phyloP scores from a whole-genome alignment of 768 basidiomycete genomes.

The Pisolithus microcarpus region DNA sequence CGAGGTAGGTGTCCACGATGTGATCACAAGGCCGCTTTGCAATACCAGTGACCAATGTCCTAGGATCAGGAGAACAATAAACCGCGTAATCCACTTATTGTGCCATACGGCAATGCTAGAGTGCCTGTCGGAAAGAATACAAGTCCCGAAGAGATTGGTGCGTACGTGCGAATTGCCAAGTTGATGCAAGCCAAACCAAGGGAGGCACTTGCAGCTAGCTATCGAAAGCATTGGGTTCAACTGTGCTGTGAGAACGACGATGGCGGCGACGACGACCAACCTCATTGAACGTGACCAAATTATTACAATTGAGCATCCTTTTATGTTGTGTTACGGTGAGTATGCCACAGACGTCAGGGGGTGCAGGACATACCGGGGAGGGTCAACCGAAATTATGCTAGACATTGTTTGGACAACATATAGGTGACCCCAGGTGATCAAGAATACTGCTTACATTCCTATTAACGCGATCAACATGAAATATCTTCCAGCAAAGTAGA shows the following conservation, averaged over 20 bases:
- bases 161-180: constrained; percentile 39
- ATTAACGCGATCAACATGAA: constrained; percentile 37
- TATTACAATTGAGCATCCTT: constrained; percentile 38
- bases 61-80: constrained; percentile 48
- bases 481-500: constrained; percentile 42
- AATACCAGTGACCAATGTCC: constrained; percentile 69
- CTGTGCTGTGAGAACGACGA: neutral
- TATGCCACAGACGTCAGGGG: neutral
- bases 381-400: constrained; percentile 32
- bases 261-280: constrained; percentile 18
- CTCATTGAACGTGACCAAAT: constrained; percentile 43
- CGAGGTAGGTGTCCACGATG: constrained; percentile 40
- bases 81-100: constrained; percentile 42
- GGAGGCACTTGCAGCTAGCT: constrained; percentile 38
- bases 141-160: neutral
- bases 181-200: constrained; percentile 42
- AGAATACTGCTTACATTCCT: constrained; percentile 33
- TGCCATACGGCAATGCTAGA: constrained; percentile 61
- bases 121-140: constrained; percentile 8
- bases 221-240: neutral
- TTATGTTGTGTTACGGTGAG: neutral
- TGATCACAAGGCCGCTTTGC: constrained; percentile 58
- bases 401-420: neutral
- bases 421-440: neutral
- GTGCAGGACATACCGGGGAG: constrained; percentile 22